Evolutionary conservation across 495 filamentous ascomycete species (phyloP).

Genomic region (Geoglossum glabrum): DNA sequence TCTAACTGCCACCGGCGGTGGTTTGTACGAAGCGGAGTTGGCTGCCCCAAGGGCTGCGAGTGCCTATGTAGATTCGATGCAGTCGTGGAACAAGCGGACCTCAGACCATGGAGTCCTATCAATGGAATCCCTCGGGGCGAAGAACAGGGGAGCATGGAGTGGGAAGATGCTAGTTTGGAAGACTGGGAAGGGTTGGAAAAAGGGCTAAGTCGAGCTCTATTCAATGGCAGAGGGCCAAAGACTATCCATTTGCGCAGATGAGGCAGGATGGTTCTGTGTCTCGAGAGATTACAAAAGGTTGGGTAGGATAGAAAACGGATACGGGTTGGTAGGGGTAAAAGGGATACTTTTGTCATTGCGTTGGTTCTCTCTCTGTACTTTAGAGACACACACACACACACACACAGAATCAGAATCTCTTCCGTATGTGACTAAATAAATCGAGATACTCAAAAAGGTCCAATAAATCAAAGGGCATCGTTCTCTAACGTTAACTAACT

Average conservation of each 20-base stretch:
- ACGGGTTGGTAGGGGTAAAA: too few species aligned
- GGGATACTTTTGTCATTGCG: too few species aligned
- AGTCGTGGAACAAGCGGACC: not conserved
- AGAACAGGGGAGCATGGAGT: not conserved
- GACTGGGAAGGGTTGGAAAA: not conserved
- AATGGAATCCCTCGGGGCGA: not conserved
- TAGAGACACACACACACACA: too few species aligned
- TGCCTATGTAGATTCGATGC: conserved; percentile 2
- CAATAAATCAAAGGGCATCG: too few species aligned
- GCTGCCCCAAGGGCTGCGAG: conserved; percentile 6
- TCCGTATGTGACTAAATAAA: too few species aligned
- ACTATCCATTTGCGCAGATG: not conserved
- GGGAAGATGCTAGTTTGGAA: not conserved
- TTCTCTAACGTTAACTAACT: too few species aligned
- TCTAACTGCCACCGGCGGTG: conserved; percentile 32
- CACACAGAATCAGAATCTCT: too few species aligned
- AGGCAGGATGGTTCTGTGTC: too few species aligned
- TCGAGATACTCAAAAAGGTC: too few species aligned
- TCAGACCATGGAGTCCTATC: not conserved
- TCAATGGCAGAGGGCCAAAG: not conserved
- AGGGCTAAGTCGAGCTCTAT: not conserved
- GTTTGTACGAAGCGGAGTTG: conserved; percentile 21
- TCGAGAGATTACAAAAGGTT: too few species aligned
- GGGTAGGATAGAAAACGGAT: too few species aligned
- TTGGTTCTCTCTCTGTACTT: too few species aligned